phyloP scores from a whole-genome alignment of 108 stramenopile species.

The Nitzschia inconspicua region DNA sequence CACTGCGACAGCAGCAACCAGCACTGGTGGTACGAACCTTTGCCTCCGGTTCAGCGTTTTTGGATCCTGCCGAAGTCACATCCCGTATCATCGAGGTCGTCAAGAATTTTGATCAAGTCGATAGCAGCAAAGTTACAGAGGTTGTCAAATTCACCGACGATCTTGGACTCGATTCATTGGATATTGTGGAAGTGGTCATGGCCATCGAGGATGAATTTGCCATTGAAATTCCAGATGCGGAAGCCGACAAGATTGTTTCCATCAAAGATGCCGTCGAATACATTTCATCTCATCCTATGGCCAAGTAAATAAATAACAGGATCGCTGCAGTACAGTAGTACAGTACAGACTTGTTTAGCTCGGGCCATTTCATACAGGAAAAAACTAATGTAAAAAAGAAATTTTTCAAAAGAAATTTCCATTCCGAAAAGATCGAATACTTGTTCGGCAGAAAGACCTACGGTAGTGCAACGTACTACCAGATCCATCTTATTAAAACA shows the following conservation, averaged over 20 bases:
- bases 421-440: too few relatives aligned
- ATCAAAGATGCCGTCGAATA: conserved; percentile 94
- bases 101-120: conserved; percentile 99
- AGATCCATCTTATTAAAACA: too few relatives aligned
- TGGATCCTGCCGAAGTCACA: conserved; percentile 90
- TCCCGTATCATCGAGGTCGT: conserved; percentile 93
- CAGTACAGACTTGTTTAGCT: too few relatives aligned
- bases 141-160: conserved; percentile 91
- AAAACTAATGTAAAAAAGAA: too few relatives aligned
- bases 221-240: conserved; percentile 99
- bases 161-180: conserved; percentile 97
- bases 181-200: conserved; percentile 99
- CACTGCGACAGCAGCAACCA: conserved; percentile 28
- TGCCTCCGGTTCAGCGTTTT: conserved; percentile 76
- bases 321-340: too few relatives aligned
- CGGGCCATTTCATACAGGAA: too few relatives aligned
- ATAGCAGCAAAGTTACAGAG: conserved; percentile 78
- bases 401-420: too few relatives aligned
- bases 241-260: conserved; percentile 96
- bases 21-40: conserved; percentile 46
- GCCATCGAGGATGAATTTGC: conserved; percentile 99
- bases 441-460: too few relatives aligned
- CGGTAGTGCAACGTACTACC: too few relatives aligned
- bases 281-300: conserved; percentile 91
- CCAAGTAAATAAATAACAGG: conserved; percentile 81